Base-by-base conservation (phyloP, 2,329 filamentous ascomycete species). In the Aspergillus ibericus region DNA sequence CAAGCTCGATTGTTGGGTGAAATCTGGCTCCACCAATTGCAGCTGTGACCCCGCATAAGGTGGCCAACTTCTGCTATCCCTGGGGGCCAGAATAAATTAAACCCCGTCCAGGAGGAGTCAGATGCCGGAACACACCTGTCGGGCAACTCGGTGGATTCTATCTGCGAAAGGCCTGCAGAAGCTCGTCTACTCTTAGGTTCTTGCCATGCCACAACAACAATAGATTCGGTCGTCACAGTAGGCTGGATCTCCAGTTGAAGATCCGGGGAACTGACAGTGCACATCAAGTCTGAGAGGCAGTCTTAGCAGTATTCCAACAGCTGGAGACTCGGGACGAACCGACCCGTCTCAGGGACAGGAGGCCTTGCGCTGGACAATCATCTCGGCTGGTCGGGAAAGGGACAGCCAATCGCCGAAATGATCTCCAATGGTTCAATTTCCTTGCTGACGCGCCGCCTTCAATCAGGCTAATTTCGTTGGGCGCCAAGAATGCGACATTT, bases 51-150 rank as follows among this genome's bases (percentile, higher is more conserved):
- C 51, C 51, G 51, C 51, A 53, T 44, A 42, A 18, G 36, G 29
- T 53, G 51, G 29, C 36, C 51, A 22, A 18, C 27, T 34, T 44
- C 13, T 22, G 25, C 34, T 32, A 32, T 42, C 29, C 36, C n/a
- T n/a, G n/a, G n/a, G n/a, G n/a, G n/a, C n/a, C 51, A 32, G 42
- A 42, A 42, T 53, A 44, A 53, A 53, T 53, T 53, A 53, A 53
- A 53, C 22, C 51, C 51, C 51, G 40, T 40, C 36, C 16, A 29
- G 36, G 36, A 18, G 36, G 51, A 18, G 36, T 53, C 36, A 42
- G 51, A 53, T 53, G 36, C 18, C 18, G 25, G 36, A 20, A 36
- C 51, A 29, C 15, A 15, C 25, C 20, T 15, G 36, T 20, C 20
- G 38, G 20, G n/a, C 12, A n/a, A 20, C 51, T 16, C n/a, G 44